Evolutionary conservation across 1,139 yeast species (phyloP).

Genomic region (Geotrichum klebahnii): DNA sequence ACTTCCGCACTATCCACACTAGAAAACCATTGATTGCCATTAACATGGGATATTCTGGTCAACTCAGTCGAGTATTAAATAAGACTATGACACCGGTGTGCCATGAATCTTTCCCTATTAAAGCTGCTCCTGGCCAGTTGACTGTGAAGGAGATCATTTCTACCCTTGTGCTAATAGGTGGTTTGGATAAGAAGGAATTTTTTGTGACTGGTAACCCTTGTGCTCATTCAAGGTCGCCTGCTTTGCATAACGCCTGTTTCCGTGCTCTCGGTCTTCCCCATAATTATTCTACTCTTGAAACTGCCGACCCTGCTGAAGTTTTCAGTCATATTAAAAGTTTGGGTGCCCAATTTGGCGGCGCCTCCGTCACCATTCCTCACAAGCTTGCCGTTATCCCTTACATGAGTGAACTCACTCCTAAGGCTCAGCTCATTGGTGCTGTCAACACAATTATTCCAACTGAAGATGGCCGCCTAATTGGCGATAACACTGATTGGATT

Average conservation of each 20-base stretch:
- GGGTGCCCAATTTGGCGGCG: conserved; percentile 69
- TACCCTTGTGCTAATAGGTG: conserved; percentile 61
- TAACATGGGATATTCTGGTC: conserved; percentile 75
- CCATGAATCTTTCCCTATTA: conserved; percentile 56
- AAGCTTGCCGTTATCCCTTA: conserved; percentile 72
- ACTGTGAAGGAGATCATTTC: conserved; percentile 53
- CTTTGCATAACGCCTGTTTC: conserved; percentile 75
- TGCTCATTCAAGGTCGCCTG: conserved; percentile 82
- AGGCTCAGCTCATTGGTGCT: conserved; percentile 82
- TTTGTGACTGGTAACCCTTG: conserved; percentile 82
- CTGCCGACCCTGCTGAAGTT: conserved; percentile 54
- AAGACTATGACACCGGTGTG: conserved; percentile 78
- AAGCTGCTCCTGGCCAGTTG: conserved; percentile 78
- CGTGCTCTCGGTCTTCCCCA: conserved; percentile 73
- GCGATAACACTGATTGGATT: conserved; percentile 95
- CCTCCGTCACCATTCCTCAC: conserved; percentile 87
- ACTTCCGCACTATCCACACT: conserved; percentile 50
- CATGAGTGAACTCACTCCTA: conserved; percentile 54
- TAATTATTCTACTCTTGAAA: conserved; percentile 62
- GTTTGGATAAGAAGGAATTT: conserved; percentile 52
- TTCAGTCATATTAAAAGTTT: conserved; percentile 47
- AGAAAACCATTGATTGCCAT: conserved; percentile 71
- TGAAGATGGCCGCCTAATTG: conserved; percentile 55
- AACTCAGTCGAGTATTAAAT: conserved; percentile 74
- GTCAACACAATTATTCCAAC: conserved; percentile 76